These are phyloP conservation scores for Apium graveolens DNA, from an alignment of 129 eudicot genomes.

Conservation along the genomic window DNA sequence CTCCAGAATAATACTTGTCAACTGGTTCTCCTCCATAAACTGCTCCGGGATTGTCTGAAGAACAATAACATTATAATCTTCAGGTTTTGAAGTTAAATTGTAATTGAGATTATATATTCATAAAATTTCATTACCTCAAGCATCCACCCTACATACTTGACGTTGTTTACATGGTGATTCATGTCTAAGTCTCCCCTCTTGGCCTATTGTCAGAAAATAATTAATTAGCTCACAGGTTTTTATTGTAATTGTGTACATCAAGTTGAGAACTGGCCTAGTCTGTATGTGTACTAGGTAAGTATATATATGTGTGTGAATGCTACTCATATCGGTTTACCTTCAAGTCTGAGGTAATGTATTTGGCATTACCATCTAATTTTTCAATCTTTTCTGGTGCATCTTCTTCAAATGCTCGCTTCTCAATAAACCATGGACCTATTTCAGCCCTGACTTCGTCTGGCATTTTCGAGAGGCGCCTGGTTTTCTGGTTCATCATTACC, in stretches of 20 bases:
- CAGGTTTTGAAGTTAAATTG: not conserved
- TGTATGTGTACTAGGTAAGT: not conserved
- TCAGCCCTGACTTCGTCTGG: constrained; percentile 78
- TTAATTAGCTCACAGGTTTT: not conserved
- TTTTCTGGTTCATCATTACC: constrained; percentile 84
- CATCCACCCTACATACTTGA: constrained; percentile 84
- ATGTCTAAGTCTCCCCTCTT: constrained; percentile 87
- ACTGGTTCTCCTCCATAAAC: constrained; percentile 52
- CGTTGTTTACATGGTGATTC: constrained; percentile 91
- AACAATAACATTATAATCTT: constrained; percentile 4
- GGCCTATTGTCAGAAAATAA: constrained; percentile 36
- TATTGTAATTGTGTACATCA: not conserved
- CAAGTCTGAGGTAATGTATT: constrained; percentile 44
- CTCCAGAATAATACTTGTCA: constrained; percentile 44
- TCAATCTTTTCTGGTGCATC: constrained; percentile 43
- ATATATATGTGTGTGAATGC: not conserved
- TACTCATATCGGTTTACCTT: constrained; percentile 28
- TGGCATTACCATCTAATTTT: constrained; percentile 56
- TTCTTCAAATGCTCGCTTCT: constrained; percentile 50
- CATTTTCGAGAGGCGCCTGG: constrained; percentile 71
- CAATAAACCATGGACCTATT: constrained; percentile 65
- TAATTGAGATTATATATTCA: not conserved
- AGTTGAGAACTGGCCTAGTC: not conserved
- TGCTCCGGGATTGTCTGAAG: constrained; percentile 59
- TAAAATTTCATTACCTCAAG: constrained; percentile 53